Evolutionary conservation across 805 yeast species (phyloP).

Genomic region (Blastobotrys parvus): DNA sequence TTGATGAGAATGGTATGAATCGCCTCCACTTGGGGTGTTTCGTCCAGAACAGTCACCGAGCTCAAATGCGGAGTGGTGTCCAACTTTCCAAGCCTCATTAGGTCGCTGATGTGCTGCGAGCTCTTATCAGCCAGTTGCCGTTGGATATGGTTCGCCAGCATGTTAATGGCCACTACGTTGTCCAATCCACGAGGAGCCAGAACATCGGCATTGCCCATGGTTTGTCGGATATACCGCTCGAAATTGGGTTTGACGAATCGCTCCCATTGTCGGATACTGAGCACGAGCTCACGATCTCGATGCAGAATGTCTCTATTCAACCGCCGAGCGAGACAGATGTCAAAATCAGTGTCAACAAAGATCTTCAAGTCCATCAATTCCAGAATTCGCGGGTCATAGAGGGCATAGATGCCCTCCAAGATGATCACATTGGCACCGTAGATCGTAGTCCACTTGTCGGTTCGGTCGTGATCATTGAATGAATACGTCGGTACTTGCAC

Average conservation of each 20-base stretch:
- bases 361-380: conserved; percentile 78
- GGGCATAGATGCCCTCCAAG: conserved; percentile 83
- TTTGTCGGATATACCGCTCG: conserved; percentile 62
- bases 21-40: conserved; percentile 60
- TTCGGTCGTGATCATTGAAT: conserved; percentile 51
- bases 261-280: conserved; percentile 86
- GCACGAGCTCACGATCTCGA: conserved; percentile 76
- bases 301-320: conserved; percentile 77
- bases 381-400: conserved; percentile 60
- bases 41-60: conserved; percentile 26
- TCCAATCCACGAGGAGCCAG: conserved; percentile 89
- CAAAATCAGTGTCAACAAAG: conserved; percentile 90
- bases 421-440: conserved; percentile 93
- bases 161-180: conserved; percentile 66
- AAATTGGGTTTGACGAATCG: conserved; percentile 88
- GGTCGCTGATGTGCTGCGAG: conserved; percentile 52
- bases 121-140: conserved; percentile 64
- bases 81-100: conserved; percentile 46
- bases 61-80: conserved; percentile 9
- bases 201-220: conserved; percentile 72
- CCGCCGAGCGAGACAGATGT: conserved; percentile 84
- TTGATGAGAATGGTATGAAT: conserved; percentile 64
- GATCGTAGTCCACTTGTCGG: conserved; percentile 60
- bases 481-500: conserved; percentile 65
- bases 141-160: conserved; percentile 71